Conservation (phyloP, 257 asterid genomes). For the Craterostigma plantagineum region DNA sequence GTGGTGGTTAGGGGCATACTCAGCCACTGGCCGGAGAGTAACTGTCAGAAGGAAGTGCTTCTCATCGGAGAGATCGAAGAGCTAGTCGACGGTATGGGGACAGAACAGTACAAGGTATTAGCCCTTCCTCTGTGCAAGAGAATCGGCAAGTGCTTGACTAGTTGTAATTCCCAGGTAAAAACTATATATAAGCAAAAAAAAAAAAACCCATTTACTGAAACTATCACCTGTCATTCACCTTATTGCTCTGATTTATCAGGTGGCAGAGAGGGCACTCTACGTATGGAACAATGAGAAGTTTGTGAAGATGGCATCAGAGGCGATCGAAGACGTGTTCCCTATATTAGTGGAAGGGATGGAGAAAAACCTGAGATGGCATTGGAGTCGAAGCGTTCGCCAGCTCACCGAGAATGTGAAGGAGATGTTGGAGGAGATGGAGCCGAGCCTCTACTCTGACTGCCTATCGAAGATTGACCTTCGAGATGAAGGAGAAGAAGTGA, state of each 20-base stretch:
- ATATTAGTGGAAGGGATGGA: conserved; percentile 53
- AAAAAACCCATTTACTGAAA: background rate
- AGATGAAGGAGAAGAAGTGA: conserved; percentile 19
- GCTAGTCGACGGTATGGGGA: conserved; percentile 32
- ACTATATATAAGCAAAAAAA: no score
- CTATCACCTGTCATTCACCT: background rate
- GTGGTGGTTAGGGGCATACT: conserved; percentile 37
- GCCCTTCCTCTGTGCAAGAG: conserved; percentile 52
- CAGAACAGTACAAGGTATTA: conserved; percentile 18
- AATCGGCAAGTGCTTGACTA: conserved; percentile 48
- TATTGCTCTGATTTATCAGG: conserved; percentile 18
- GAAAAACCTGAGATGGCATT: conserved; percentile 43
- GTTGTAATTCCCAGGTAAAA: conserved; percentile 81
- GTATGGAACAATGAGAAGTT: conserved; percentile 75
- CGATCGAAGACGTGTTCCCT: conserved; percentile 37
- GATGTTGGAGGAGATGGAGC: conserved; percentile 58
- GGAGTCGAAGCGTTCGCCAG: conserved; percentile 55
- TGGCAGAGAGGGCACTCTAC: conserved; percentile 71
- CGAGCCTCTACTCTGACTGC: conserved; percentile 38
- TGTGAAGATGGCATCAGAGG: conserved; percentile 58
- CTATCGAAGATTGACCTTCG: conserved; percentile 22
- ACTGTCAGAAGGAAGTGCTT: conserved; percentile 63
- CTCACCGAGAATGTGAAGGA: conserved; percentile 52
- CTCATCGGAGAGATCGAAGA: conserved; percentile 67
- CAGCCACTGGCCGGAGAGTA: conserved; percentile 52